Conservation (phyloP, 225 moss, liverwort and hornwort genomes). For the Anthoceros angustus region DNA sequence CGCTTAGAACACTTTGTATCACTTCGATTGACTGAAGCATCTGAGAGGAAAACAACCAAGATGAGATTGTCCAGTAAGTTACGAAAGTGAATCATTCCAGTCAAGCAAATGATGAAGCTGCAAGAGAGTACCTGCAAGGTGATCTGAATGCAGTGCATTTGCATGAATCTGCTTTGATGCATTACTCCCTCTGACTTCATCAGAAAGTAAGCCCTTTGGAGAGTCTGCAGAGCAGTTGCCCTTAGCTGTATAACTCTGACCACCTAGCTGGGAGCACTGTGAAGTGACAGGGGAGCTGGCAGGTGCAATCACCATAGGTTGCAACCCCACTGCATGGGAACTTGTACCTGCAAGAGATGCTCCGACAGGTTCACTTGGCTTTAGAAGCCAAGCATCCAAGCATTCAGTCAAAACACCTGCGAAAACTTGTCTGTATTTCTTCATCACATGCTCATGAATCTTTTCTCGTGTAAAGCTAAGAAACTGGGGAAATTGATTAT, state of each 20-base stretch:
- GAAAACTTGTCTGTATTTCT: slow-evolving; percentile 43
- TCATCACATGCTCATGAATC: slow-evolving; percentile 62
- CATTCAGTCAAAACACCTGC: slow-evolving; percentile 55
- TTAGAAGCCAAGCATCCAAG: slow-evolving; percentile 48
- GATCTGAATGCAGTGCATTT: no score
- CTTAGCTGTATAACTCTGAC: neutral
- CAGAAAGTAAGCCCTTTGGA: no score
- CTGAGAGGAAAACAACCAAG: neutral
- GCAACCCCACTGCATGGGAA: neutral
- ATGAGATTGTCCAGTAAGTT: neutral
- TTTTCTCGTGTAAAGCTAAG: slow-evolving; percentile 64
- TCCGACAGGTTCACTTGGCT: slow-evolving; percentile 25
- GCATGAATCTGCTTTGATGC: no score
- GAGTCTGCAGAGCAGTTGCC: no score
- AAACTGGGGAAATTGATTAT: slow-evolving; percentile 57
- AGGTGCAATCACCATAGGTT: neutral
- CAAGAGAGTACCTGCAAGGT: no score
- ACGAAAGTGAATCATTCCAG: neutral
- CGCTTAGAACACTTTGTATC: neutral
- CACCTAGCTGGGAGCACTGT: neutral
- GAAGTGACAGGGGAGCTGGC: neutral
- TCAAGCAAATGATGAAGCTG: neutral
- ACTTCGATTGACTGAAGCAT: neutral
- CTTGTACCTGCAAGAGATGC: slow-evolving; percentile 18
- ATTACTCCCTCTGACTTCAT: no score